A percentile compares a stretch with the other conserved stretches of the same genome.
These are phyloP conservation scores for Lasiodiplodia hormozganensis DNA, from an alignment of 2,329 filamentous ascomycete genomes.

Conservation along the genomic window DNA sequence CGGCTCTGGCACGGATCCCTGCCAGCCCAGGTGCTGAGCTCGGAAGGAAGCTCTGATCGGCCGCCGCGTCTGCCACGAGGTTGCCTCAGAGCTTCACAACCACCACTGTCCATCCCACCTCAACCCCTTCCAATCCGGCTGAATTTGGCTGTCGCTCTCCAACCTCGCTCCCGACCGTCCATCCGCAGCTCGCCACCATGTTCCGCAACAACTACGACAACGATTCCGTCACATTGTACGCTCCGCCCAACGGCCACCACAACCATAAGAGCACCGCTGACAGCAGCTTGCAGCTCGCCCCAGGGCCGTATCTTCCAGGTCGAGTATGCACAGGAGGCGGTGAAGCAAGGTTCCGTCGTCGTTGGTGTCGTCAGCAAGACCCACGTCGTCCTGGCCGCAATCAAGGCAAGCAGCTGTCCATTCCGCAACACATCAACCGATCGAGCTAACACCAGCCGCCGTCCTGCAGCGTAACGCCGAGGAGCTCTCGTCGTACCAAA, in stretches of 20 bases:
- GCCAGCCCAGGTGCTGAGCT: slow-evolving; percentile 12
- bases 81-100: slow-evolving; percentile 35
- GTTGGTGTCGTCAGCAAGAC: slow-evolving; percentile 98
- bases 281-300: slow-evolving; percentile 73
- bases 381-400: slow-evolving; percentile 91
- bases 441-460: slow-evolving; percentile 25
- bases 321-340: slow-evolving; percentile 97
- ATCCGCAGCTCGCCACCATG: slow-evolving; percentile 65
- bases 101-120: slow-evolving; percentile 32
- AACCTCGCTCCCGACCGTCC: slow-evolving; percentile 18
- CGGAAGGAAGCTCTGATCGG: slow-evolving; percentile 32
- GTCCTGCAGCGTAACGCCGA: slow-evolving; percentile 85
- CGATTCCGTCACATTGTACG: slow-evolving; percentile 98
- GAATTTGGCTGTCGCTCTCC: background rate
- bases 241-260: slow-evolving; percentile 27
- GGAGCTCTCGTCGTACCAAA: slow-evolving; percentile 99
- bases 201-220: slow-evolving; percentile 99
- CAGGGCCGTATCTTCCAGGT: slow-evolving; percentile 99
- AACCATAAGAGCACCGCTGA: slow-evolving; percentile 33
- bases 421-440: background rate
- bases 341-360: slow-evolving; percentile 98
- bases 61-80: slow-evolving; percentile 25
- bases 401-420: slow-evolving; percentile 73
- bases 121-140: slow-evolving; percentile 23
- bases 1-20: slow-evolving; percentile 23